Evolutionary conservation across 768 basidiomycete species (phyloP).

Genomic region (Leccinum subgranulosum): DNA sequence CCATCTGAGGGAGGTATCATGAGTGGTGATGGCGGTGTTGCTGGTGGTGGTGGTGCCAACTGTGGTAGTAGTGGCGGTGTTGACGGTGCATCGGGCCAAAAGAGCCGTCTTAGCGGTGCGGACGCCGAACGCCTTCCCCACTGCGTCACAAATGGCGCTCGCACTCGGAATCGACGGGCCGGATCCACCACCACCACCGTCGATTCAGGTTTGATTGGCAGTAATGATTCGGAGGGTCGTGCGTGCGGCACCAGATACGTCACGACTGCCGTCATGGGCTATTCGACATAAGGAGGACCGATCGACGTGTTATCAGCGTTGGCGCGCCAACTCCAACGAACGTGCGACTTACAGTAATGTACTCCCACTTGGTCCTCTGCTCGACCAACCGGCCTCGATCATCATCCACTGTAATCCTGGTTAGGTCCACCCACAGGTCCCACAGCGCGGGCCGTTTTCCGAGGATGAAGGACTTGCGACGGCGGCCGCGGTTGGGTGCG

Average conservation of each 20-base stretch:
- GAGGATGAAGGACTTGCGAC: background rate
- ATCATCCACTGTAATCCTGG: background rate
- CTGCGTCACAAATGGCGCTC: background rate
- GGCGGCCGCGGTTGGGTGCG: background rate
- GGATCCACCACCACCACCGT: background rate
- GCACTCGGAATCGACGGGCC: background rate
- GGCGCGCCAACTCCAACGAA: background rate
- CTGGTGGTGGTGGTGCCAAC: background rate
- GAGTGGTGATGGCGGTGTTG: background rate
- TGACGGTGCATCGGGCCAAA: background rate
- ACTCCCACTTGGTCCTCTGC: conserved; percentile 34
- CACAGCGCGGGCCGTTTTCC: conserved; percentile 42
- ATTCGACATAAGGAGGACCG: too few relatives aligned
- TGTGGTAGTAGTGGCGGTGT: background rate
- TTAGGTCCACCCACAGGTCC: conserved; percentile 37
- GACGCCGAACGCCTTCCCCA: background rate
- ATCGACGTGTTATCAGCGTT: background rate
- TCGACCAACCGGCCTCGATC: background rate
- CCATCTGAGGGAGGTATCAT: background rate
- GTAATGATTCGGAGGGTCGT: background rate
- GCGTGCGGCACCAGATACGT: background rate
- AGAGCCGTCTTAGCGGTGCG: conserved; percentile 4
- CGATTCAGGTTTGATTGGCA: background rate
- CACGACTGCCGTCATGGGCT: conserved; percentile 28
- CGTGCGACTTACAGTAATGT: conserved; percentile 36